Percentiles rank a stretch among this genome's conserved stretches.
Evolutionary conservation across 768 basidiomycete species (phyloP).

Genomic region (Tricholoma furcatifolium): DNA sequence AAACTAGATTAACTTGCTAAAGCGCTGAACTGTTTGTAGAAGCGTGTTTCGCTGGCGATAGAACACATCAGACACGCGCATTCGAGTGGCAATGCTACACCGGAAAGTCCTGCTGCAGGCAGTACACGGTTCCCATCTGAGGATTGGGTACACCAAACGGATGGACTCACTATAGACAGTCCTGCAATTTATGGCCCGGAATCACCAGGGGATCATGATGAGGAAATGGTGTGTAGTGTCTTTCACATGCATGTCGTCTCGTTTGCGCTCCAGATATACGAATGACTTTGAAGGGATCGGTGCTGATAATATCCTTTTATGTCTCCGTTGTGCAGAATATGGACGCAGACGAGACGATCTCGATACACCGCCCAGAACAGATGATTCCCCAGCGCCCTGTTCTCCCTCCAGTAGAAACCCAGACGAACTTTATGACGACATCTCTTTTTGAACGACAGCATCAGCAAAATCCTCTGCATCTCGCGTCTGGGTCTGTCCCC

Average conservation of each 20-base stretch:
- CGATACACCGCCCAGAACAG: neutral
- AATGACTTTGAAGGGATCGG: no score
- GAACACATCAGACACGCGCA: conserved; percentile 17
- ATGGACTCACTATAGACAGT: conserved; percentile 64
- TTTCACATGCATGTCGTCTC: neutral
- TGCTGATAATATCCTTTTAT: neutral
- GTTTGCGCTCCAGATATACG: neutral
- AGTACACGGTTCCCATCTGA: conserved; percentile 50
- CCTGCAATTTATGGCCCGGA: conserved; percentile 29
- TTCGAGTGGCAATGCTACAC: conserved; percentile 12
- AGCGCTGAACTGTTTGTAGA: conserved; percentile 38
- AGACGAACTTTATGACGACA: conserved; percentile 5
- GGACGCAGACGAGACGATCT: conserved; percentile 22
- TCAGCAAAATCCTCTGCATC: conserved; percentile 11
- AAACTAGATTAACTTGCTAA: neutral
- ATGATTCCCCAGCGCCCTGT: conserved; percentile 3
- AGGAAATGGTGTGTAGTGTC: conserved; percentile 49
- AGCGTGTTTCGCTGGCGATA: conserved; percentile 52
- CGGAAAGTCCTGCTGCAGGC: conserved; percentile 25
- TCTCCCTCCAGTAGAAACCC: conserved; percentile 10
- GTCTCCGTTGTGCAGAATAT: conserved; percentile 21
- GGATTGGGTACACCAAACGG: conserved; percentile 76
- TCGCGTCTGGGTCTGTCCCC: conserved; percentile 4
- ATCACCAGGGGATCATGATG: conserved; percentile 29
- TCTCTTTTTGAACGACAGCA: conserved; percentile 4